Evolutionary conservation across 106 monocot genomes (phyloP), one percentile per base, ranked within the genome.

Genomic region (Apostasia ramifera): DNA sequence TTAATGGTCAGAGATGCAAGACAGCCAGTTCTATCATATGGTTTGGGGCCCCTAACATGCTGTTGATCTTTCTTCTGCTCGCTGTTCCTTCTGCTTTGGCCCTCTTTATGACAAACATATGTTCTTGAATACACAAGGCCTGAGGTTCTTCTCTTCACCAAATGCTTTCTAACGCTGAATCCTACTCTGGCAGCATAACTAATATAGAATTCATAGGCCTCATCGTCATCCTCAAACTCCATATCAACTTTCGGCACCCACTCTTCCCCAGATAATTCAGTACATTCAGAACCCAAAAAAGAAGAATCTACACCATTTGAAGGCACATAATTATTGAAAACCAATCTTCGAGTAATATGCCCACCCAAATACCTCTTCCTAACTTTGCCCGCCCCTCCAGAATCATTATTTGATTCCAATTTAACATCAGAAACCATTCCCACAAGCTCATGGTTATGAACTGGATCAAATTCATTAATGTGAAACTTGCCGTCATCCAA

Each of bases 151-250:
- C 70, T 57, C 12, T 77, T 75, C 41, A 73, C 61, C 57, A 73
- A 76, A 66, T 67, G 70, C 53, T 81, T 84, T 39, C 84, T 45
- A 3, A 84, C 80, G 55, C 64, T 73, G 45, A 84, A 84, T 13
- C 84, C 80, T 2, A 73, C 67, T 45, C 55, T 64, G 41, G 57
- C 72, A 43, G 80, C 84, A 66, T 84, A 84, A 2, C 43, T 59
- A 44, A 43, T 67, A 39, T 84, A 84, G 73, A 84, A 81, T 47
- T 74, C 42, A 73, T 84, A 81, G 1, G 84, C 80, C 55, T 70
- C 73, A 1, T 77, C 77, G 38, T 83, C 83, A 53, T 83, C 76
- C 56, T 83, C 83, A 76, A 83, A 83, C 57, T 80, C 83, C 79
- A 83, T 83, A 53, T 69, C 76, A 8, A 80, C 49, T 72, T 76